Evolutionary conservation across 2,329 filamentous ascomycete species (phyloP).

Genomic region (Penicillium sp.): DNA sequence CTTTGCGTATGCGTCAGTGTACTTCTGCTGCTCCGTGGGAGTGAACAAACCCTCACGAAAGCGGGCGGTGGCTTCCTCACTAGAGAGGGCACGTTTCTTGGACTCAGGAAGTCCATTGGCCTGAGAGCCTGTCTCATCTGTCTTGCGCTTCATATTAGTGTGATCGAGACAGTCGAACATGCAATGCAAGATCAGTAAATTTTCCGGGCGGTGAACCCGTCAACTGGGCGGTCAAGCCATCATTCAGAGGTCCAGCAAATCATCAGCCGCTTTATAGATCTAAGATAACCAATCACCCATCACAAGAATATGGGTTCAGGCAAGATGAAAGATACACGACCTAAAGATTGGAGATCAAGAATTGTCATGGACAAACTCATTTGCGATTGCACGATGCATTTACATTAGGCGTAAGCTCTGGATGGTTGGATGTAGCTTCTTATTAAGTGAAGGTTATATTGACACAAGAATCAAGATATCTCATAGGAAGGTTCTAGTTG

Average conservation of each 20-base stretch:
- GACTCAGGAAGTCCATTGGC: conserved; percentile 35
- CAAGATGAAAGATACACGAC: no score
- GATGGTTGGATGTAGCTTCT: neutral
- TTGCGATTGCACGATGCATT: no score
- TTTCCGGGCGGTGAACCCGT: conserved; percentile 17
- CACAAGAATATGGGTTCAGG: no score
- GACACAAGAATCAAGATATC: neutral
- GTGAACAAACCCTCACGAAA: conserved; percentile 49
- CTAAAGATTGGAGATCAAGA: no score
- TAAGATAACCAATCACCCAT: no score
- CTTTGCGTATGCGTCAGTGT: conserved; percentile 43
- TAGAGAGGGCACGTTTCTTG: conserved; percentile 42
- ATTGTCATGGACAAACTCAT: no score
- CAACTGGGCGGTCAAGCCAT: conserved; percentile 9
- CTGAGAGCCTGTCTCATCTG: conserved; percentile 30
- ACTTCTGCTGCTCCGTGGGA: conserved; percentile 39
- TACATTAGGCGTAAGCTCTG: no score
- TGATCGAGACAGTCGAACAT: neutral
- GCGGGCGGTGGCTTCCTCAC: conserved; percentile 38
- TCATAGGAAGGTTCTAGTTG: neutral
- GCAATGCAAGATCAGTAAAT: neutral
- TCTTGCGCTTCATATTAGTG: conserved; percentile 47
- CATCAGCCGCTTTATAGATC: no score
- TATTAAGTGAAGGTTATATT: no score
- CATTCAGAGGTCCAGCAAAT: no score